Conservation (phyloP, 495 filamentous ascomycete species). For the Penicillium simplicissimum region DNA sequence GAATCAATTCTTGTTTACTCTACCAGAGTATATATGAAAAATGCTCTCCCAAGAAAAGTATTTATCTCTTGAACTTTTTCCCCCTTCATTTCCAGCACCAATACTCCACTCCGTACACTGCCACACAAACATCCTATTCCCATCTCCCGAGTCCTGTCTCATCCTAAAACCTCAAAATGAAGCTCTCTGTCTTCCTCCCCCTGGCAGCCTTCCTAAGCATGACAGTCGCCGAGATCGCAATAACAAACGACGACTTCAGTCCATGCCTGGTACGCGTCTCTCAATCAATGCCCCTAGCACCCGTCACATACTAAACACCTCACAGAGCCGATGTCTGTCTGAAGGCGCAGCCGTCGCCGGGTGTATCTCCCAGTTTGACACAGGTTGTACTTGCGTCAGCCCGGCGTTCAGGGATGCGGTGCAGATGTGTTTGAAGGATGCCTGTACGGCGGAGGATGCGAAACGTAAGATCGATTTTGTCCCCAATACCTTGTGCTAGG, state of each 20-base stretch:
- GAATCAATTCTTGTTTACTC: conserved; percentile 5
- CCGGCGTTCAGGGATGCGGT: conserved; percentile 22
- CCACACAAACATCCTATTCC: too few species aligned
- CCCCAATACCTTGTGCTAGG: not conserved
- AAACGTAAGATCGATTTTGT: conserved; percentile 9
- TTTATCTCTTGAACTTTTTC: not conserved
- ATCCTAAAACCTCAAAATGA: conserved; percentile 22
- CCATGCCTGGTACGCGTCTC: conserved; percentile 19
- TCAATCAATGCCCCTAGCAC: not conserved
- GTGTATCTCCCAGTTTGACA: conserved; percentile 20
- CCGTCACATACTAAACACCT: conserved; percentile 8
- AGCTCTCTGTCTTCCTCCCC: conserved; percentile 30
- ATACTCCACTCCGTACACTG: too few species aligned
- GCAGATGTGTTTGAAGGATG: conserved; percentile 15
- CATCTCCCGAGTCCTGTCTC: too few species aligned
- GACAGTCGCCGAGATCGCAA: conserved; percentile 17
- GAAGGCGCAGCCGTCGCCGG: conserved; percentile 21
- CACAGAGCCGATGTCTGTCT: conserved; percentile 22
- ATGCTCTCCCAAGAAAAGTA: not conserved
- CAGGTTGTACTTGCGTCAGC: conserved; percentile 24
- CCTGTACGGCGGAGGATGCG: conserved; percentile 19
- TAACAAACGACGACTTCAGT: conserved; percentile 11
- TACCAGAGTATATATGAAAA: not conserved
- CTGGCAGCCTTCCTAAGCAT: conserved; percentile 28
- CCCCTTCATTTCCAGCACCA: too few species aligned